Conservation (phyloP, 495 filamentous ascomycete genomes). For the Aspergillus kassunensis region DNA sequence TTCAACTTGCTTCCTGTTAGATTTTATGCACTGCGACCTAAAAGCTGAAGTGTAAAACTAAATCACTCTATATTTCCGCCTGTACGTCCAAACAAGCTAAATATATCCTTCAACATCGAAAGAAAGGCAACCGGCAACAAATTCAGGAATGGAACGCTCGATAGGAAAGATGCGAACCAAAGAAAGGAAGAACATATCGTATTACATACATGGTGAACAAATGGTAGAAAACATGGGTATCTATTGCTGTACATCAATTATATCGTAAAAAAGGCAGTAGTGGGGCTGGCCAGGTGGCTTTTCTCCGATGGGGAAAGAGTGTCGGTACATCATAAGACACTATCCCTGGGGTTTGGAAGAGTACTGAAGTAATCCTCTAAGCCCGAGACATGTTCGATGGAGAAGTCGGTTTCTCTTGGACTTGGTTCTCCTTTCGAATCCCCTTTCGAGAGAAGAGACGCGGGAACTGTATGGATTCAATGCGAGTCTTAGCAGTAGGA, state of each 20-base stretch:
- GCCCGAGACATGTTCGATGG: conserved; percentile 21
- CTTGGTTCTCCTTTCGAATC: conserved; percentile 17
- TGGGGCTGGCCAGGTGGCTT: background rate
- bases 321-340: background rate
- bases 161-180: too few species aligned
- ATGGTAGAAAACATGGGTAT: conserved; percentile 1
- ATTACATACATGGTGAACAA: background rate
- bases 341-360: too few species aligned
- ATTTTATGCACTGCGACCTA: conserved; percentile 60
- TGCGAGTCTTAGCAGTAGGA: conserved; percentile 38
- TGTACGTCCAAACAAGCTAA: background rate
- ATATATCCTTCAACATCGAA: background rate
- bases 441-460: conserved; percentile 27
- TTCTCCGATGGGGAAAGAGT: background rate
- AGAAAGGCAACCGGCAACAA: too few species aligned
- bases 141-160: too few species aligned
- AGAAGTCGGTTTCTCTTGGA: conserved; percentile 29
- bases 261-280: background rate
- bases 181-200: background rate
- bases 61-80: too few species aligned
- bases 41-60: conserved; percentile 3
- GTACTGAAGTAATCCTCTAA: background rate
- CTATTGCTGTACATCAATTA: conserved; percentile 6
- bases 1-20: conserved; percentile 65
- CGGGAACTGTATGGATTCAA: conserved; percentile 37